These are phyloP conservation scores for Zoysia pacifica DNA, from an alignment of 176 grass and related monocot genomes.

Conservation along the genomic window DNA sequence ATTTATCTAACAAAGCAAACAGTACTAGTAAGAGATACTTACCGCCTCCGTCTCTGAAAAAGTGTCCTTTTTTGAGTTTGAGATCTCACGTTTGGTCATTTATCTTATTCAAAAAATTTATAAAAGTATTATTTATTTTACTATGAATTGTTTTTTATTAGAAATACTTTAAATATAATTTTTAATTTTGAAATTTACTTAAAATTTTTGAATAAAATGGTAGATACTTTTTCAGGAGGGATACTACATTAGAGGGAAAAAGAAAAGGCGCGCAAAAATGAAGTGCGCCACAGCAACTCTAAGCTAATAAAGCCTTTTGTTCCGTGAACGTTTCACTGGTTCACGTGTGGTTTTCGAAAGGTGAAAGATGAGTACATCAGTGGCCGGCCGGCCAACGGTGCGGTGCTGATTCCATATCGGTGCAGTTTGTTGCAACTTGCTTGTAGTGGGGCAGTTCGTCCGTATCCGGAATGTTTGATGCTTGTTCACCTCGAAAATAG, in stretches of 20 bases:
- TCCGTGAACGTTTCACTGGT: slow-evolving; percentile 7
- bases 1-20: slow-evolving; percentile 41
- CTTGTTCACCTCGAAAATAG: slow-evolving; percentile 28
- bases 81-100: too few relatives aligned
- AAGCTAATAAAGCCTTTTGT: slow-evolving; percentile 17
- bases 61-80: too few relatives aligned
- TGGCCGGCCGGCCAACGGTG: neutral
- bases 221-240: too few relatives aligned
- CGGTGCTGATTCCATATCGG: neutral
- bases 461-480: slow-evolving; percentile 28
- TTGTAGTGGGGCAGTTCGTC: neutral
- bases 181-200: too few relatives aligned
- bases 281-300: neutral
- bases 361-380: neutral
- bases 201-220: too few relatives aligned
- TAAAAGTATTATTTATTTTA: too few relatives aligned
- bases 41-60: too few relatives aligned
- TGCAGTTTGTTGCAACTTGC: slow-evolving; percentile 4
- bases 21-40: neutral
- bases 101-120: too few relatives aligned
- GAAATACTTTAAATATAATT: too few relatives aligned
- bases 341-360: slow-evolving; percentile 34
- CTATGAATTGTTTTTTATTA: too few relatives aligned
- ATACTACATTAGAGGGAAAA: too few relatives aligned
- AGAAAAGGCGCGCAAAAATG: neutral